Evolutionary conservation across 352 stramenopile genomes (phyloP).

Genomic region (Pythium dissotocum): DNA sequence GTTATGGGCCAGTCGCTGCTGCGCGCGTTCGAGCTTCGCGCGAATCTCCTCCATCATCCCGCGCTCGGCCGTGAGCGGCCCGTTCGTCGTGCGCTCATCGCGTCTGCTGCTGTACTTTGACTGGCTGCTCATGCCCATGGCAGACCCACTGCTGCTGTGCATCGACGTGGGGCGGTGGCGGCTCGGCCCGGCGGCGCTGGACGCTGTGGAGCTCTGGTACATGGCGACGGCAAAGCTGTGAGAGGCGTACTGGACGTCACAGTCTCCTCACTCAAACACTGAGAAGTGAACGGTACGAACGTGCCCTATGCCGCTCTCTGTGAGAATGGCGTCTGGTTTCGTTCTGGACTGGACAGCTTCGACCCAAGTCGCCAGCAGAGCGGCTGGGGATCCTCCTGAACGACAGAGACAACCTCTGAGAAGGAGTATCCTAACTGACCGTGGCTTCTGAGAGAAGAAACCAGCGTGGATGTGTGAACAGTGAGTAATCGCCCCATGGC

Average conservation of each 20-base stretch:
- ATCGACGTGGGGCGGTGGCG: conserved; percentile 1
- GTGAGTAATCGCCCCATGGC: conserved; percentile 13
- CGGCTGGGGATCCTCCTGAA: not conserved
- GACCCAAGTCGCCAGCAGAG: not conserved
- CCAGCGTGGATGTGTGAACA: conserved; percentile 1
- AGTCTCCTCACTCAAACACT: not conserved
- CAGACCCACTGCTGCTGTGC: not conserved
- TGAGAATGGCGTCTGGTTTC: not conserved
- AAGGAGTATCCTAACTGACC: not conserved
- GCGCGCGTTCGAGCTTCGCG: conserved; percentile 61
- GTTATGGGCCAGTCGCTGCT: conserved; percentile 49
- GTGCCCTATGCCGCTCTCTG: not conserved
- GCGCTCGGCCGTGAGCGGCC: conserved; percentile 49
- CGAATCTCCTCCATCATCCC: conserved; percentile 76
- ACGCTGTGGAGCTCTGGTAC: conserved; percentile 19
- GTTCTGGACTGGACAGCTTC: not conserved
- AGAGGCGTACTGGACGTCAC: not conserved
- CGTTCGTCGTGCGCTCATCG: conserved; percentile 16
- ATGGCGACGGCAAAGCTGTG: conserved; percentile 1
- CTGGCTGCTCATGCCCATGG: conserved; percentile 9
- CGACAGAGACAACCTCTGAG: not conserved
- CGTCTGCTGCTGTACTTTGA: conserved; percentile 1
- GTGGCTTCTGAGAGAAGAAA: conserved; percentile 7
- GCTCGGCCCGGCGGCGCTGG: conserved; percentile 12
- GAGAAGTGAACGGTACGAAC: not conserved